Evolutionary conservation across 306 rosid species (phyloP), one percentile per base, ranked within the genome.

Genomic region (Dalbergia oliveri): DNA sequence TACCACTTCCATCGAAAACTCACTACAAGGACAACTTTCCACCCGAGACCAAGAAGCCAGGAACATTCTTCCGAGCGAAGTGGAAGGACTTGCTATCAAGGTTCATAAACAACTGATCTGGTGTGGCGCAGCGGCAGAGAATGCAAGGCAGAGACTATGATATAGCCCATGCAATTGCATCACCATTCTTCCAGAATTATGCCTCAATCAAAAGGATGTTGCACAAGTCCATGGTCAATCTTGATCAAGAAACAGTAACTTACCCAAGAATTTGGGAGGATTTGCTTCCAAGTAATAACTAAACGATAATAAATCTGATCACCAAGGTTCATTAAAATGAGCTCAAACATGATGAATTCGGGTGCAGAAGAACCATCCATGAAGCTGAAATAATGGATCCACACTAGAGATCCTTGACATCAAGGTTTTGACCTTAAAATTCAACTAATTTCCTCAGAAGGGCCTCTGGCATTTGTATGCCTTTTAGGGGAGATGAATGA

Each of bases 361-460:
- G 11, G 73, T 76, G 62, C 8, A 64, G 11, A 64, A 50, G 21
- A 39, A 34, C 33, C 18, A 45, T 34, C 31, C 66, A 13, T 37
- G 66, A 10, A 53, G 13, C 15, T 66, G 44, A 77, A 66, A 51
- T 31, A 53, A 66, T 21, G 58, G 66, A 51, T 12, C 43, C 44
- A 43, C 53, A 18, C 73, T 50, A 3, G 14, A 37, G 50, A 54
- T 53, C 56, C 66, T 69, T 41, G 54, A 41, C 33, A 18, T 18
- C 53, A 62, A 45, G 9, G 19, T 34, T 75, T 50, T 26, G 12
- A 4, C 72, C 51, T 64, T 76, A 8, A 19, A 19, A 64, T 37
- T 65, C 53, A 64, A 51, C 73, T 76, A 75, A 19, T n/a, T n/a
- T 75, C 19, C 70, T 33, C 71, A 16, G 3, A 64, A 47, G 39